These are phyloP conservation scores for Boletus eberwhitei DNA, from an alignment of 768 basidiomycete species.

Conservation along the genomic window DNA sequence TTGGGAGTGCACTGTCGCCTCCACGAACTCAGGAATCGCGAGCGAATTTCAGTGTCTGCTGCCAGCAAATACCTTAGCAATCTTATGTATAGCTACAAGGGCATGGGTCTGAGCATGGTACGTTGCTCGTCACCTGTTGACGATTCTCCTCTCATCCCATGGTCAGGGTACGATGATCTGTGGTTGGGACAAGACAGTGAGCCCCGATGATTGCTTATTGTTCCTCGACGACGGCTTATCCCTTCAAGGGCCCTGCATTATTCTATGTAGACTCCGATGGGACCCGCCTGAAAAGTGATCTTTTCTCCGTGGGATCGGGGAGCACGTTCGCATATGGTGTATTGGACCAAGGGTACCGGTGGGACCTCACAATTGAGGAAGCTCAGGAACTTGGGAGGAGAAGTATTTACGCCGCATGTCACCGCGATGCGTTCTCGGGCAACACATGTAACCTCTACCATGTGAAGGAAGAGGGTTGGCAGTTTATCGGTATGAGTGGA, in stretches of 20 bases:
- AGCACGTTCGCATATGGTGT: slow-evolving; percentile 99
- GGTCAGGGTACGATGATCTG: slow-evolving; percentile 97
- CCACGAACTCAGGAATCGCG: slow-evolving; percentile 93
- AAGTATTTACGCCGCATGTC: slow-evolving; percentile 95
- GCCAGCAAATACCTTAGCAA: slow-evolving; percentile 98
- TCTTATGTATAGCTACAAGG: slow-evolving; percentile 96
- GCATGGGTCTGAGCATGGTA: slow-evolving; percentile 99
- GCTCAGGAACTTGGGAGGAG: slow-evolving; percentile 92
- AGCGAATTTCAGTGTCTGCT: slow-evolving; percentile 98
- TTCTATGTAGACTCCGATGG: slow-evolving; percentile 99
- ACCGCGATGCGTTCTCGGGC: slow-evolving; percentile 94
- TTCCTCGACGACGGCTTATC: slow-evolving; percentile 9
- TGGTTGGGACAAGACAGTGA: slow-evolving; percentile 97
- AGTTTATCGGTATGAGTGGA: slow-evolving; percentile 75
- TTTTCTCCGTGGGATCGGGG: slow-evolving; percentile 99
- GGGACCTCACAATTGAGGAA: slow-evolving; percentile 90
- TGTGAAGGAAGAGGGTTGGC: slow-evolving; percentile 93
- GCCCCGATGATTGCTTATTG: slow-evolving; percentile 23
- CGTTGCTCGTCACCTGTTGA: slow-evolving; percentile 24
- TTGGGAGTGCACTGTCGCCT: slow-evolving; percentile 96
- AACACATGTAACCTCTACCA: slow-evolving; percentile 97
- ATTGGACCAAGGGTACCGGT: slow-evolving; percentile 90
- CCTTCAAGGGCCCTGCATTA: slow-evolving; percentile 74
- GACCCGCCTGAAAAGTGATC: slow-evolving; percentile 88
- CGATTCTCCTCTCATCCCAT: background rate